Evolutionary conservation across 345 rosid genomes (phyloP).

Genomic region (Brassica rapa): DNA sequence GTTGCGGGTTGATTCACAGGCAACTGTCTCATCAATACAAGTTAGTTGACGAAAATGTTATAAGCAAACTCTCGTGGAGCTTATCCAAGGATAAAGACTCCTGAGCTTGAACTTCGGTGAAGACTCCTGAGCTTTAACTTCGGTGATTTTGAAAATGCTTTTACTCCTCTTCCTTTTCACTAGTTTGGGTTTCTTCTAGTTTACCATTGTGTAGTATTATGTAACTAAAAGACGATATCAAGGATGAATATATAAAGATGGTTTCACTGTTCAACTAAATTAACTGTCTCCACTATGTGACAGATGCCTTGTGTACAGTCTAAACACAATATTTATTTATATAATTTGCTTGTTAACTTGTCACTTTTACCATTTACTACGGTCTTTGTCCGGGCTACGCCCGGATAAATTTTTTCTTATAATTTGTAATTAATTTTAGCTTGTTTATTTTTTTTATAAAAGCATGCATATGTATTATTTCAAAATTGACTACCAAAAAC

Average conservation of each 20-base stretch:
- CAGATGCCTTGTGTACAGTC: neutral
- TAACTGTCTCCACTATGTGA: neutral
- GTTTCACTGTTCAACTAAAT: conserved; percentile 3
- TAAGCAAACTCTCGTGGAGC: conserved; percentile 64
- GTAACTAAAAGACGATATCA: conserved; percentile 16
- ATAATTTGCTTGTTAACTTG: neutral
- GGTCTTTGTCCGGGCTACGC: too few relatives aligned
- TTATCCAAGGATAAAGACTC: conserved; percentile 66
- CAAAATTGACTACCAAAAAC: too few relatives aligned
- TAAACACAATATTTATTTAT: neutral
- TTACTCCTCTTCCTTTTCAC: conserved; percentile 4
- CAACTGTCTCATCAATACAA: conserved; percentile 68
- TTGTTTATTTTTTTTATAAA: too few relatives aligned
- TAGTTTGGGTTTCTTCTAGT: conserved; percentile 17
- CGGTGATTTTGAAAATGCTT: conserved; percentile 12
- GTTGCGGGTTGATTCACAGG: conserved; percentile 65
- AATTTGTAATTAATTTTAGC: too few relatives aligned
- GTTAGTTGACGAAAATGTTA: conserved; percentile 76
- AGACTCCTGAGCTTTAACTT: conserved; percentile 45
- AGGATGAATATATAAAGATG: conserved; percentile 27
- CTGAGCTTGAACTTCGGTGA: conserved; percentile 38
- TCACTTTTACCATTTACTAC: too few relatives aligned
- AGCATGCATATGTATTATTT: too few relatives aligned
- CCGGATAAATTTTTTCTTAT: too few relatives aligned
- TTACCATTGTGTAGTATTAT: conserved; percentile 26